Conservation (phyloP, 2,329 filamentous ascomycete species). For the Xylariaceae sp. region DNA sequence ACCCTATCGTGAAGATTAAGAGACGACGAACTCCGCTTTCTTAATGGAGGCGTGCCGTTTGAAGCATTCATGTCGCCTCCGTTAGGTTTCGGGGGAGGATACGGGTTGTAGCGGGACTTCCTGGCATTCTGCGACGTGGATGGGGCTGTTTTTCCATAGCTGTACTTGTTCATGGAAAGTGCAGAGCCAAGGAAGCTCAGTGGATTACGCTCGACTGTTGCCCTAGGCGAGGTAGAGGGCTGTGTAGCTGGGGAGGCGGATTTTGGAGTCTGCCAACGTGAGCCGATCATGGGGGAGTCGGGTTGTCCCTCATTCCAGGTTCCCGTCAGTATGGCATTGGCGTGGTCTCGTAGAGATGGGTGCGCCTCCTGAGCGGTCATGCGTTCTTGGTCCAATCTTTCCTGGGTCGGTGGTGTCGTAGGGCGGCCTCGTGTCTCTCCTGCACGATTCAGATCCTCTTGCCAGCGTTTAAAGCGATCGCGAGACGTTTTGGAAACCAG, state of each 20-base stretch:
- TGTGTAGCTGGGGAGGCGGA: slow-evolving; percentile 13
- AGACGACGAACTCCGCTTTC: background rate
- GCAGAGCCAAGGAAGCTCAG: slow-evolving; percentile 27
- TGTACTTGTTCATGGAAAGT: background rate
- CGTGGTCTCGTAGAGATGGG: slow-evolving; percentile 44
- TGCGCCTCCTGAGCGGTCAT: slow-evolving; percentile 5
- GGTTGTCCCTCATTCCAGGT: slow-evolving; percentile 65
- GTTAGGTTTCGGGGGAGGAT: slow-evolving; percentile 8
- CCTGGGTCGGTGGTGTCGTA: slow-evolving; percentile 18
- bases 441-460: slow-evolving; percentile 65
- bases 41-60: background rate
- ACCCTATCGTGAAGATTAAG: slow-evolving; percentile 20
- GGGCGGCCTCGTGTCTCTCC: slow-evolving; percentile 44
- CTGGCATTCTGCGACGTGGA: slow-evolving; percentile 8
- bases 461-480: slow-evolving; percentile 79
- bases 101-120: slow-evolving; percentile 15
- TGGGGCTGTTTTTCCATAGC: background rate
- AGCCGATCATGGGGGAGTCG: slow-evolving; percentile 47
- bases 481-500: slow-evolving; percentile 77
- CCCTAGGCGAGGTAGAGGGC: slow-evolving; percentile 17
- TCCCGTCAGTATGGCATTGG: slow-evolving; percentile 52
- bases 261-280: slow-evolving; percentile 17
- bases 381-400: background rate
- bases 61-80: background rate
- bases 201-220: slow-evolving; percentile 24